Evolutionary conservation across 176 grass and related monocot genomes (phyloP).

Genomic region (Carex parvula): DNA sequence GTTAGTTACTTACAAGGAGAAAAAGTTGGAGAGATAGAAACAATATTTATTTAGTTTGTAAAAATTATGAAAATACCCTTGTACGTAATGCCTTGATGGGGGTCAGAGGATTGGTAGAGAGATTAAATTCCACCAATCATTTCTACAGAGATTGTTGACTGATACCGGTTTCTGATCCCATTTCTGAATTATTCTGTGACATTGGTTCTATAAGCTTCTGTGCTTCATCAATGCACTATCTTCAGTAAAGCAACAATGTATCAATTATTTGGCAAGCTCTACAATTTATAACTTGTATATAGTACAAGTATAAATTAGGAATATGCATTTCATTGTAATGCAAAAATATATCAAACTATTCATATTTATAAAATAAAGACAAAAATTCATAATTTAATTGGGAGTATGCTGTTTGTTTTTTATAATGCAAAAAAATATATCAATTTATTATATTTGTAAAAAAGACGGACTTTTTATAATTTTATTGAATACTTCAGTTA

Average conservation of each 20-base stretch:
- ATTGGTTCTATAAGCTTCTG: neutral
- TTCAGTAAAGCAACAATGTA: neutral
- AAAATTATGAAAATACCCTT: slow-evolving; percentile 21
- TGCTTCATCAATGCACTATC: neutral
- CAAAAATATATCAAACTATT: no score
- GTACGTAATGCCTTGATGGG: slow-evolving; percentile 29
- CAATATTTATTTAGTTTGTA: neutral
- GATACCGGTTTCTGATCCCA: neutral
- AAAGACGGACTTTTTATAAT: neutral
- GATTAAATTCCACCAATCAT: slow-evolving; percentile 34
- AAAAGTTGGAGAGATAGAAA: neutral
- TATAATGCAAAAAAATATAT: no score
- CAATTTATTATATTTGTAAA: no score
- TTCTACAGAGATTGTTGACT: slow-evolving; percentile 35
- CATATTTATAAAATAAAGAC: no score
- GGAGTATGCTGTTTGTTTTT: no score
- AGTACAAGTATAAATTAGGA: neutral
- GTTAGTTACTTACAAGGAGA: neutral
- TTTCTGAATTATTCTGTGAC: neutral
- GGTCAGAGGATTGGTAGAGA: slow-evolving; percentile 19
- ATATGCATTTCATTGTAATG: neutral
- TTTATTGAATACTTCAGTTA: neutral
- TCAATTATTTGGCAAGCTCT: neutral
- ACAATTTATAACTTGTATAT: neutral
- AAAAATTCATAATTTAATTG: no score